These are phyloP conservation scores for Dictyostelium purpureum DNA, from an alignment of 78 protist genomes.

Conservation along the genomic window DNA sequence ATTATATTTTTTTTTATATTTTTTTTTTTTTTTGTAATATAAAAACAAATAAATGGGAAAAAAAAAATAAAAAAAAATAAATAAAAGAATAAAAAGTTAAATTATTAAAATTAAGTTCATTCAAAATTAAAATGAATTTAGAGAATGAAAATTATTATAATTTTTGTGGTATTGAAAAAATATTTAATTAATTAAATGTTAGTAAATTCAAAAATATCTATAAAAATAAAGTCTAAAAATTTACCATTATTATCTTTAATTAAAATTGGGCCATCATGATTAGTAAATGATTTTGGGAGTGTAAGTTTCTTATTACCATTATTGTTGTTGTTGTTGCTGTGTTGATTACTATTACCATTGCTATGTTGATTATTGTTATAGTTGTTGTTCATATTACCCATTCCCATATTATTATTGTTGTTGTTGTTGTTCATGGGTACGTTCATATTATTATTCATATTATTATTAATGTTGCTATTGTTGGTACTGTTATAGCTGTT, in stretches of 20 bases:
- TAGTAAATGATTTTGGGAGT: not conserved
- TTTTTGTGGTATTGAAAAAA: too few species aligned
- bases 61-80: not conserved
- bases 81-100: not conserved
- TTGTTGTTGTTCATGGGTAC: not conserved
- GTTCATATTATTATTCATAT: not conserved
- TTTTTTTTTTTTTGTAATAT: not conserved
- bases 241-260: constrained; percentile 75
- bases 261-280: constrained; percentile 56
- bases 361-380: not conserved
- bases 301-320: constrained; percentile 4
- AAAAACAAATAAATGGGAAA: too few species aligned
- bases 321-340: constrained; percentile 12
- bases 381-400: not conserved
- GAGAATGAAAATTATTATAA: too few species aligned
- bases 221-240: not conserved
- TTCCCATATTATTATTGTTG: not conserved
- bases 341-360: not conserved
- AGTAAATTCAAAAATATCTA: too few species aligned
- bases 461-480: not conserved
- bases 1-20: not conserved
- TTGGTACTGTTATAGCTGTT: not conserved
- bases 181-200: too few species aligned
- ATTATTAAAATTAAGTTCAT: too few species aligned
- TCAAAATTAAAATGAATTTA: too few species aligned